Evolutionary conservation across 1,284 basidiomycete genomes (phyloP), one percentile per base, ranked within the genome.

Genomic region (Phellopilus nigrolimitatus): DNA sequence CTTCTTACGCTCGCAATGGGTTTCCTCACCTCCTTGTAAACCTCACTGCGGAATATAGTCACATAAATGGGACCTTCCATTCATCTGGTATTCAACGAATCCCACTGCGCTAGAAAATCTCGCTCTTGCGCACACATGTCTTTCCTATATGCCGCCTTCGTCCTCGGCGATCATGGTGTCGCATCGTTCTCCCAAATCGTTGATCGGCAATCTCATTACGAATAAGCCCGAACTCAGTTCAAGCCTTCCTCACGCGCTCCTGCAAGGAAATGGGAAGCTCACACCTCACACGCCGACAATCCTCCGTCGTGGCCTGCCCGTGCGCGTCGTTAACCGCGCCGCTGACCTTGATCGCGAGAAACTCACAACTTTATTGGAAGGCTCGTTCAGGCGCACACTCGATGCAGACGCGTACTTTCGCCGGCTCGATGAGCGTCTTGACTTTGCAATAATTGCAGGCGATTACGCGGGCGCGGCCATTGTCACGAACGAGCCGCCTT

Each of bases 191-290:
- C 92, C 95, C 0, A 91, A 90, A 53, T 91, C 91, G 2, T 81
- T 99, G 55, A 98, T 99, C 60, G 95, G 84, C 39, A 98, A 99
- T 67, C 78, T 99, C 38, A 95, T 99, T 65, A 99, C 97, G 43
- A 99, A 99, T 71, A 97, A 95, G 65, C 97, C 97, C 1, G 94
- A 94, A 1, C 84, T 97, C 60, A 95, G 91, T 59, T 97, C 95
- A 1, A 94, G 91, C 54, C 76, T 99, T 22, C 94, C 95, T 28
- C 93, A 97, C 60, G 90, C 94, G 2, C 77, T 98, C 7, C 77
- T 99, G 25, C 86, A 91, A 57, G 82, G 84, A 15, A 88, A 91
- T 63, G 80, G 88, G 47, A 83, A 87, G 59, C 80, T 97, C 53
- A 91, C 91, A 0, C 78, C 82, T 2, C 85, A 97, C 61, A 97